These are phyloP conservation scores for Liquidambar formosana DNA, from an alignment of 164 flowering plant genomes.

Conservation along the genomic window DNA sequence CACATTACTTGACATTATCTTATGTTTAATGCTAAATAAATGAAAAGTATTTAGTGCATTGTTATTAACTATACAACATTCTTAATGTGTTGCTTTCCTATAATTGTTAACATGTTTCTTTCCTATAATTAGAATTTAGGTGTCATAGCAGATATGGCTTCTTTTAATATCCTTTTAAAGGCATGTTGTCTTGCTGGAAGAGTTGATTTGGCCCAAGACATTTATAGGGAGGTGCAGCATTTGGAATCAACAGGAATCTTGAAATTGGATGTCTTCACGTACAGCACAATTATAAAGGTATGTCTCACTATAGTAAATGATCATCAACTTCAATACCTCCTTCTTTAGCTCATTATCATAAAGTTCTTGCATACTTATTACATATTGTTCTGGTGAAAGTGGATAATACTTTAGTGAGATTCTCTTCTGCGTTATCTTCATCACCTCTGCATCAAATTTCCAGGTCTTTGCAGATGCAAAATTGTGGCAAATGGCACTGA, in stretches of 20 bases:
- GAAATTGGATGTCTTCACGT: constrained; percentile 81
- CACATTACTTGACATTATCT: not conserved
- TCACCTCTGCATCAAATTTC: constrained; percentile 6
- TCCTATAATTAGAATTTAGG: constrained; percentile 52
- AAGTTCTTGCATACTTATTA: not conserved
- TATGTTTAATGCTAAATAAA: not conserved
- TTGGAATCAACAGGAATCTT: constrained; percentile 56
- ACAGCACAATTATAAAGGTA: constrained; percentile 91
- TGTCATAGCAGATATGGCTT: constrained; percentile 64
- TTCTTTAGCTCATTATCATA: constrained; percentile 1
- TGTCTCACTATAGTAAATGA: not conserved
- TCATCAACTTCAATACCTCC: not conserved
- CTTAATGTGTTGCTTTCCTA: constrained; percentile 2
- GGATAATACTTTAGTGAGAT: not conserved
- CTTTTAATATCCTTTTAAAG: constrained; percentile 85
- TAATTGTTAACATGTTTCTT: constrained; percentile 15
- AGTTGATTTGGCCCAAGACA: constrained; percentile 79
- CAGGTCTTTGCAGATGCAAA: constrained; percentile 93
- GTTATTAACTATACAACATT: not conserved
- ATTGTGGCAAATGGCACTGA: constrained; percentile 83
- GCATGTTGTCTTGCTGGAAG: constrained; percentile 79
- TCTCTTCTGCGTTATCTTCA: not conserved
- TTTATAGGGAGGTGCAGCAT: constrained; percentile 56
- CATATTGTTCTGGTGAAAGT: not conserved
- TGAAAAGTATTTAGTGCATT: not conserved